A percentile compares a stretch with the other conserved stretches of the same genome.
Conservation (phyloP, 441 rosid species). For the Populus hybrid region DNA sequence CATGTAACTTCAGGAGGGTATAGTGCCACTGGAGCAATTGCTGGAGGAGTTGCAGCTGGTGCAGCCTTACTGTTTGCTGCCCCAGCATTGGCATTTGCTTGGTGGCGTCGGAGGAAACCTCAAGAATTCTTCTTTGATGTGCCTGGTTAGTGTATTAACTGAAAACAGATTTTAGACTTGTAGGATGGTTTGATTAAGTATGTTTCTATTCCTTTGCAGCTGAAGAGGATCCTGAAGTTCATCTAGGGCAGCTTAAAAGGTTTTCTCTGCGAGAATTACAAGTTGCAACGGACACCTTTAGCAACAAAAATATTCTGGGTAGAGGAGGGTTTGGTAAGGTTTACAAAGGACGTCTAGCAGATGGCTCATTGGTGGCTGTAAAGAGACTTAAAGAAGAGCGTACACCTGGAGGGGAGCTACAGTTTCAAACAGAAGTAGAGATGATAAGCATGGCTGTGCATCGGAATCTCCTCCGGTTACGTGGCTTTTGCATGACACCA, state of each 20-base stretch:
- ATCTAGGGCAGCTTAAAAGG: constrained; percentile 87
- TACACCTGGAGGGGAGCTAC: constrained; percentile 90
- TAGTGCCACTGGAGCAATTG: constrained; percentile 77
- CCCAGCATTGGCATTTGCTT: constrained; percentile 86
- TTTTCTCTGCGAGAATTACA: constrained; percentile 86
- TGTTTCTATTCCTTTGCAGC: constrained; percentile 41
- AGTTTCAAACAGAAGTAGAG: constrained; percentile 93
- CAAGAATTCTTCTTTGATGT: constrained; percentile 84
- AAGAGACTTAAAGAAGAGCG: constrained; percentile 91
- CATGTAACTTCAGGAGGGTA: constrained; percentile 48
- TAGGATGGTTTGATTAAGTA: not conserved
- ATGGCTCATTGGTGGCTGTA: constrained; percentile 89
- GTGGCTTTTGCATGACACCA: constrained; percentile 96
- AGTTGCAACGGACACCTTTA: constrained; percentile 85
- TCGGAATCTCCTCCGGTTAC: constrained; percentile 76
- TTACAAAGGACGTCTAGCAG: constrained; percentile 85
- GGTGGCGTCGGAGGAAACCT: constrained; percentile 84
- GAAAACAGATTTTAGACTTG: not conserved
- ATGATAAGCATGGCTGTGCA: constrained; percentile 99
- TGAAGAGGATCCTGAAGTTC: constrained; percentile 94
- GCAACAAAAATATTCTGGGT: constrained; percentile 85
- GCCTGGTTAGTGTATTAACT: constrained; percentile 56
- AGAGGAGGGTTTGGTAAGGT: constrained; percentile 98
- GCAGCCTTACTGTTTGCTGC: constrained; percentile 87
- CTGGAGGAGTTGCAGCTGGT: constrained; percentile 95